phyloP scores from a whole-genome alignment of 2,329 filamentous ascomycete genomes.

The Aspergillus oerlinghausenensis region DNA sequence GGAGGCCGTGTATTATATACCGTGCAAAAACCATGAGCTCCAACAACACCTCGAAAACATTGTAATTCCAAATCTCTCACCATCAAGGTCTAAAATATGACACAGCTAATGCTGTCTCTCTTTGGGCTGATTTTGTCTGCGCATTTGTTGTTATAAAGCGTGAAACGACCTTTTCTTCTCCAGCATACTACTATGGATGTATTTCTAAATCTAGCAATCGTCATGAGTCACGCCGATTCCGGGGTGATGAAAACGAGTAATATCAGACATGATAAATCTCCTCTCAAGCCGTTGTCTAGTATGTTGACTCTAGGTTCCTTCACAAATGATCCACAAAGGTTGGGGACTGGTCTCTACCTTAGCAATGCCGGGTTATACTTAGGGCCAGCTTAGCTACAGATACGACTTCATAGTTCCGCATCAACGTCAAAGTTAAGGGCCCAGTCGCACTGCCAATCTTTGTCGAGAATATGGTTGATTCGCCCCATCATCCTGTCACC shows the following conservation, averaged over 20 bases:
- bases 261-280: constrained; percentile 27
- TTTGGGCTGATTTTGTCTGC: constrained; percentile 11
- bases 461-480: constrained; percentile 51
- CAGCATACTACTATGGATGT: constrained; percentile 31
- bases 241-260: constrained; percentile 24
- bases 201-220: constrained; percentile 26
- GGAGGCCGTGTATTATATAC: constrained; percentile 32
- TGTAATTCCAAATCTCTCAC: constrained; percentile 17
- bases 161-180: constrained; percentile 20
- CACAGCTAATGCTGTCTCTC: constrained; percentile 4
- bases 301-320: not conserved
- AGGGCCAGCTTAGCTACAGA: not conserved
- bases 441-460: constrained; percentile 41
- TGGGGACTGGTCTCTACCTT: not conserved
- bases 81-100: constrained; percentile 12
- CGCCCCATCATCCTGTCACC: constrained; percentile 54
- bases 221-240: constrained; percentile 12
- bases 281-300: constrained; percentile 15
- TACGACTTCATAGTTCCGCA: not conserved
- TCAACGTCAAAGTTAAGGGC: constrained; percentile 15
- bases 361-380: not conserved
- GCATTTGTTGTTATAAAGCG: constrained; percentile 22
- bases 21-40: constrained; percentile 27
- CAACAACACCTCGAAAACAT: constrained; percentile 13
- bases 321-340: constrained; percentile 5